Percentiles rank a stretch among this genome's conserved stretches.
Conservation (phyloP, 495 filamentous ascomycete species). For the Penicillium soppii region DNA sequence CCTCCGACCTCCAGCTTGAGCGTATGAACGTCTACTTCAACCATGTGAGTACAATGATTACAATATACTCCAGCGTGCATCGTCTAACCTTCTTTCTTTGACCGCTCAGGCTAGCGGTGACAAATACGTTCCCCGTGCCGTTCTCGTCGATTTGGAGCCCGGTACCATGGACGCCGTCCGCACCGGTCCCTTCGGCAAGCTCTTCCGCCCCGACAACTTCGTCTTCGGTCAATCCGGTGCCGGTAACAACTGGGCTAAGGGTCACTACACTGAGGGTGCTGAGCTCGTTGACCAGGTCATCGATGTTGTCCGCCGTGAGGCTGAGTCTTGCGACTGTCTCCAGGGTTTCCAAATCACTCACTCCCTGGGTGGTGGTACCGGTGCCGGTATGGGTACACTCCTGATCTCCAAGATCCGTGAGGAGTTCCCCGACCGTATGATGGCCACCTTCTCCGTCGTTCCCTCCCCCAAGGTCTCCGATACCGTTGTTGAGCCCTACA, state of each 20-base stretch:
- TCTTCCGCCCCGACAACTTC: conserved; percentile 99
- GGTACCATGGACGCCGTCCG: conserved; percentile 99
- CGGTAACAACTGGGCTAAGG: conserved; percentile 99
- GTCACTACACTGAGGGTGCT: conserved; percentile 99
- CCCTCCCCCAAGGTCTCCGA: conserved; percentile 99
- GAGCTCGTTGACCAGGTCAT: conserved; percentile 98
- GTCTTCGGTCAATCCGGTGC: conserved; percentile 99
- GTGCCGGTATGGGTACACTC: conserved; percentile 99
- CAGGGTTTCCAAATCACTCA: conserved; percentile 99
- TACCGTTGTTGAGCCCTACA: conserved; percentile 99
- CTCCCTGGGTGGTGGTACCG: conserved; percentile 99
- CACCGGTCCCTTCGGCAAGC: conserved; percentile 96
- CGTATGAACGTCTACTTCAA: conserved; percentile 99
- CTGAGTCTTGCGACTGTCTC: conserved; percentile 98
- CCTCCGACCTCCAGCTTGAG: conserved; percentile 98
- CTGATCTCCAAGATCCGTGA: conserved; percentile 99
- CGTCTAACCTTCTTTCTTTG: conserved; percentile 16
- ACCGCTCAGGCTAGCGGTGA: conserved; percentile 75
- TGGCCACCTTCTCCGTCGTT: conserved; percentile 99
- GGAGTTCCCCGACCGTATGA: conserved; percentile 99
- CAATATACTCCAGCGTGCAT: not conserved
- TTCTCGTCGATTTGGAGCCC: conserved; percentile 98
- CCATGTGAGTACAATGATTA: conserved; percentile 62
- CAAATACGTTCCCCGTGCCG: conserved; percentile 99
- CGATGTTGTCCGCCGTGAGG: conserved; percentile 98